Base-by-base conservation (phyloP, 2,329 filamentous ascomycete genomes). In the Colletotrichum tabaci region DNA sequence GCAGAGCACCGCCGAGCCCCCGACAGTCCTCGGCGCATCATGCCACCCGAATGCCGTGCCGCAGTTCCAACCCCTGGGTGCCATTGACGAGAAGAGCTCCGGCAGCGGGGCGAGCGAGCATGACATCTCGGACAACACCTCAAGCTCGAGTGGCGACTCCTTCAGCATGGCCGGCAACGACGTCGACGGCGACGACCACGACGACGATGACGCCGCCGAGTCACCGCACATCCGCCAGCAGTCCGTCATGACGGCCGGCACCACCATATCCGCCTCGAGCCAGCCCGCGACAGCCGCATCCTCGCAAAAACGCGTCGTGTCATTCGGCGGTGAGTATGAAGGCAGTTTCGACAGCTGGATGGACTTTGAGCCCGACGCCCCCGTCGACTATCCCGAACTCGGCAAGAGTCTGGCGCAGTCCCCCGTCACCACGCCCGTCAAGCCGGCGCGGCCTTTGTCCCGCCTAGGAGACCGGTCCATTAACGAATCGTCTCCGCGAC, bases 161-260 rank as follows among this genome's bases (percentile, higher is more conserved):
- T 85, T 83, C 4, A 79, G 76, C 68, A 80, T 75, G 26, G 75
- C 82, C 61, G 79, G 80, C 49, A 78, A 10, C 78, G 76, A 42
- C 77, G 80, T 49, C 30, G 65, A 62, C 52, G 64, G 35, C 26
- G 26, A 26, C 4, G 26, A 26, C 26, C 23, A 26, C 23, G n/a
- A 30, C 30, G 68, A 71, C 21, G 64, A 71, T 13, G 68, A 71
- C 9, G 68, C 68, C 4, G 68, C 68, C 18, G 68, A 47, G 18
- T 71, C 68, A 2, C 68, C 68, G 8, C 68, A 60, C 26, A 71
- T 71, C 18, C 68, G 68, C 38, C 79, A 81, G 40, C 80, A 79
- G 55, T 85, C 84, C 0, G 78, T 84, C 57, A 74, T 78, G 46
- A 85, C 84, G 2, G 75, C 80, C 35, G 82, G 82, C 42, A 85